Evolutionary conservation across 352 stramenopile genomes (phyloP), one percentile per base, ranked within the genome.

Genomic region (Globisporangium polare): DNA sequence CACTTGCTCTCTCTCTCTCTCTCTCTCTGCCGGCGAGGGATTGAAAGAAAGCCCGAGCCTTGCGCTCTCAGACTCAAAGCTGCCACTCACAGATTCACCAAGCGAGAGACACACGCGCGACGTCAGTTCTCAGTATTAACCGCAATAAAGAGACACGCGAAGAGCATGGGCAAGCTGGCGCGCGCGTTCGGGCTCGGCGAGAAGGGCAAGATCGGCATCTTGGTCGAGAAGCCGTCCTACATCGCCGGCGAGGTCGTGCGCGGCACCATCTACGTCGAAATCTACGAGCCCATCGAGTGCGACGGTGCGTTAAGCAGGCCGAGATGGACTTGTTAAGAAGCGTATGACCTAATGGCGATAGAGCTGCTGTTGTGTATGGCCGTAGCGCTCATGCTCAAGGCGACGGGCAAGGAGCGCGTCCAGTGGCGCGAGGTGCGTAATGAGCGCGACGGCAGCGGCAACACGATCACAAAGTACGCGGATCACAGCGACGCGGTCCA

Each of bases 381-480:
- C 8, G 12, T 39, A 90, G 82, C 79, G 26, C 60, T 91, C 35
- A 72, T 89, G 37, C 68, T 91, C 33, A 87, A 86, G 62, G 78
- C 77, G 5, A 69, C 65, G 5, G 82, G 82, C 13, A 89, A 89
- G 60, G 82, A 91, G 61, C 86, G 86, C 50, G 68, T 88, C 24
- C 72, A 77, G 55, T 87, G 77, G 66, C 73, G 68, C 9, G 66
- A 84, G 54, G 46, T 77, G 33, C 57, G 52, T 15, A 62, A 60
- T 1, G 65, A 74, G 59, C 71, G 61, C 9, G 70, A 84, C 39
- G 58, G 58, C 8, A 63, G 87, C 31, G 74, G 76, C 4, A 58
- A 68, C 18, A 68, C 60, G 8, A 51, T 60, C 6, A 72, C 60
- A 4, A 61, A 72, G 3, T 66, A 63, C 20, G 55, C 81, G 3